phyloP scores from a whole-genome alignment of 306 rosid genomes.

The Rubus idaeus region DNA sequence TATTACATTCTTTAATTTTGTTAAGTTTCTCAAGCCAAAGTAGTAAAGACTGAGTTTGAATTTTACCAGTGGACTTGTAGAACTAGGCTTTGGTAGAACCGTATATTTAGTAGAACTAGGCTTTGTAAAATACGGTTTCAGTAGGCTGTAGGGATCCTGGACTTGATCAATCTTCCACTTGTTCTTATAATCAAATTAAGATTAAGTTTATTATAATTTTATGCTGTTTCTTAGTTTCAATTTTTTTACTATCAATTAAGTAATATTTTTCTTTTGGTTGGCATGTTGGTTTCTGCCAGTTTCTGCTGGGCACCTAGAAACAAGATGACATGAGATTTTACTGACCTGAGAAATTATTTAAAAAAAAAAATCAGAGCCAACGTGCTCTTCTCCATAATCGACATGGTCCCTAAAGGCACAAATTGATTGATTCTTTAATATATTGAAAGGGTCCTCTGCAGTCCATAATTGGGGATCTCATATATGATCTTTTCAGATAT shows the following conservation, averaged over 20 bases:
- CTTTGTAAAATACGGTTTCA: conserved; percentile 18
- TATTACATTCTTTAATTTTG: not conserved
- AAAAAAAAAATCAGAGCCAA: not conserved
- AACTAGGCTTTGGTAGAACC: too few relatives aligned
- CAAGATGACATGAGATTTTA: not conserved
- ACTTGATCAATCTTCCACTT: not conserved
- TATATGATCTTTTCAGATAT: not conserved
- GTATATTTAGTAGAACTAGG: not conserved
- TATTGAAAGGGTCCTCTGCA: not conserved
- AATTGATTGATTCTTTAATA: not conserved
- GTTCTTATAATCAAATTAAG: conserved; percentile 6
- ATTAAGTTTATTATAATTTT: not conserved
- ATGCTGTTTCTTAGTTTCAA: not conserved
- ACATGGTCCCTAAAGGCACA: not conserved
- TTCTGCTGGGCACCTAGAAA: not conserved
- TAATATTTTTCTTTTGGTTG: not conserved
- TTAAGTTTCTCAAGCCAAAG: conserved; percentile 2
- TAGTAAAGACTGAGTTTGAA: not conserved
- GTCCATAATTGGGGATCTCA: not conserved
- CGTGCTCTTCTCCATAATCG: not conserved
- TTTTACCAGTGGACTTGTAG: conserved; percentile 8
- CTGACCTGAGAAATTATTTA: too few relatives aligned
- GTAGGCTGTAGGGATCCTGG: not conserved
- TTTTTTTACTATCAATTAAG: not conserved
- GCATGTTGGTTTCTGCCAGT: not conserved